Base-by-base conservation (phyloP, 2,329 filamentous ascomycete species). In the Penicillium sclerotigenum region DNA sequence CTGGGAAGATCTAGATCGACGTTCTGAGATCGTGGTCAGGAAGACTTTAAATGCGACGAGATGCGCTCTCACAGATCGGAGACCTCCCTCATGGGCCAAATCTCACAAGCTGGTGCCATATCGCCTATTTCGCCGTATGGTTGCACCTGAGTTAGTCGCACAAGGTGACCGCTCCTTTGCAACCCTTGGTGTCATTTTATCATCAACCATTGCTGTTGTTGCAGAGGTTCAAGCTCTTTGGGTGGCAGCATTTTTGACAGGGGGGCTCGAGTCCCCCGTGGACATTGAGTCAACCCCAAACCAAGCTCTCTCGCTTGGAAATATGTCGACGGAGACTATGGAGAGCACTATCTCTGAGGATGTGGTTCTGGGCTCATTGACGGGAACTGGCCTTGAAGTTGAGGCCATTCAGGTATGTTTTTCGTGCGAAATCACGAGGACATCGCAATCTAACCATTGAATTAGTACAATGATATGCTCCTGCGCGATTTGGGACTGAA, bases 151-250 rank as follows among this genome's bases (percentile, higher is more conserved):
- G 10, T 24, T 66, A 10, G 61, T 65, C 7, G 58, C 60, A 22
- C 47, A 60, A 36, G 65, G 65, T 3, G 65, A 67, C 37, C 63
- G 64, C 13, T 65, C 62, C 1, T 63, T 68, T 43, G 63, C 60
- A 11, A 48, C 52, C 1, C 42, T 67, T 1, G 64, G 65, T 1
- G 43, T 62, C 9, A 31, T 68, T 5, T 43, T 62, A 20, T 60
- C 60, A 14, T 63, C 60, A 2, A 64, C 60, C 0, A 61, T 64
- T 42, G 60, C 65, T 0, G 51, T 66, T 14, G 59, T 68, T 4
- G 63, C 63, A 3, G 65, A 68, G 47, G 60, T 66, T 2, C 65
- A 67, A 34, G 65, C 63, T 16, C 53, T 68, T 8, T 67, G 66
- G 66, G 61, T 58, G 6, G 54, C 58, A 1, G 63, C 60, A 5